phyloP scores from a whole-genome alignment of 148 eudicot species.

The Rhododendron henanense region DNA sequence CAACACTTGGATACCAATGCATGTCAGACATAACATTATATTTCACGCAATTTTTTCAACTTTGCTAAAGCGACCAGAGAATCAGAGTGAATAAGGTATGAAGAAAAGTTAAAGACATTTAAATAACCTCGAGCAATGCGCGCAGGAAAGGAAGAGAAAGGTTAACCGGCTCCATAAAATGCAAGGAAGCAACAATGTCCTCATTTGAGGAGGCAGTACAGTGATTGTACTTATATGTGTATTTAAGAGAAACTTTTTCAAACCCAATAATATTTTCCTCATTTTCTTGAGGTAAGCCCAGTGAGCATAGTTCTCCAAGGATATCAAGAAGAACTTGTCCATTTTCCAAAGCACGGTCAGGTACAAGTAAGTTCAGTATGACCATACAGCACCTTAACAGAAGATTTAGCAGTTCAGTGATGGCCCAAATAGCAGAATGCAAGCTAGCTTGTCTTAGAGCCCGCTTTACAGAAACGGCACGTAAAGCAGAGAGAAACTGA shows the following conservation, averaged over 20 bases:
- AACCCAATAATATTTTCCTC: conserved; percentile 19
- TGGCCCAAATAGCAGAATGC: conserved; percentile 11
- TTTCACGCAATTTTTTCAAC: neutral
- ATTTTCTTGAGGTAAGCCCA: conserved; percentile 5
- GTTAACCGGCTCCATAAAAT: conserved; percentile 34
- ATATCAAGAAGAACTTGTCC: conserved; percentile 37
- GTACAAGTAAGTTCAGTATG: conserved; percentile 34
- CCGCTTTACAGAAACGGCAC: conserved; percentile 20
- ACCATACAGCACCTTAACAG: conserved; percentile 67
- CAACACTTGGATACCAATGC: neutral
- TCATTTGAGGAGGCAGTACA: conserved; percentile 26
- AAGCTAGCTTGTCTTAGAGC: conserved; percentile 19
- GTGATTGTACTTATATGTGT: conserved; percentile 10
- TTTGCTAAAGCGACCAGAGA: neutral
- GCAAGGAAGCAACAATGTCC: conserved; percentile 37
- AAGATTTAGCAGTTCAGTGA: conserved; percentile 41
- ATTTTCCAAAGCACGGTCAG: conserved; percentile 34
- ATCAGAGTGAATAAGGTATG: neutral
- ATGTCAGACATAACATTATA: neutral
- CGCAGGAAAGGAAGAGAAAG: conserved; percentile 25
- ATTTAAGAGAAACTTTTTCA: conserved; percentile 27
- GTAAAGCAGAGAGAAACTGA: conserved; percentile 16
- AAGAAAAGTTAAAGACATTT: neutral
- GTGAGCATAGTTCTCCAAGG: conserved; percentile 32
- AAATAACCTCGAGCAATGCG: conserved; percentile 64